Evolutionary conservation across 1,284 basidiomycete genomes (phyloP), one percentile per base, ranked within the genome.

Genomic region (Trichosporon sp.): DNA sequence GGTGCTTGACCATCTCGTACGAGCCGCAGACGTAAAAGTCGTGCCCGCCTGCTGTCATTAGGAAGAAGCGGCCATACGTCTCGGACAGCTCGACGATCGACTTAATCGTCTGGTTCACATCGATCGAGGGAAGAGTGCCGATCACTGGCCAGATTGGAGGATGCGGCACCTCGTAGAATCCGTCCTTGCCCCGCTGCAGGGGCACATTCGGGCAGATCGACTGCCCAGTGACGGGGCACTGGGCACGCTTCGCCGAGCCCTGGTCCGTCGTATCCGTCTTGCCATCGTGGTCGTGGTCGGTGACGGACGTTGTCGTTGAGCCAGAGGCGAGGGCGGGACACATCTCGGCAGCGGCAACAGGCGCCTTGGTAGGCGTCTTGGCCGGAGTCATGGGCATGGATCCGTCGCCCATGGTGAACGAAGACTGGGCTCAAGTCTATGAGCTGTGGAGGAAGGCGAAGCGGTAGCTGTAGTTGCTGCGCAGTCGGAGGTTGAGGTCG

Each of bases 1-100:
- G 73, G 69, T 85, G 83, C 65, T 82, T 79, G 10, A 78, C 74
- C 14, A 85, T 75, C 11, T 75, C 78, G 33, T 82, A 78, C 16
- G 78, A 77, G 64, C 76, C 81, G 16, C 46, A 52, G 46, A 52
- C 11, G 46, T 52, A 52, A 14, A 52, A 52, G 25, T 52, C 25
- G 23, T 52, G 46, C 23, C 46, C 46, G 13, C 8, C 46, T 5
- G 23, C 46, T 7, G 46, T 27, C 46, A 52, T 52, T 4, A 52
- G 6, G 25, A 21, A 52, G 46, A 16, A 52, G 25, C 46, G 46
- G 9, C 46, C 46, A 14, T 52, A 52, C 11, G 46, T 52, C 5
- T 52, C 46, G 23, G 46, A 23, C 13, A 52, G 25, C 25, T 52
- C 46, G 9, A 14, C 16, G 25, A 52, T 27, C 10, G 46, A 52